phyloP scores from a whole-genome alignment of 192 early-diverging fungal genomes.

The Rhizophlyctis rosea region DNA sequence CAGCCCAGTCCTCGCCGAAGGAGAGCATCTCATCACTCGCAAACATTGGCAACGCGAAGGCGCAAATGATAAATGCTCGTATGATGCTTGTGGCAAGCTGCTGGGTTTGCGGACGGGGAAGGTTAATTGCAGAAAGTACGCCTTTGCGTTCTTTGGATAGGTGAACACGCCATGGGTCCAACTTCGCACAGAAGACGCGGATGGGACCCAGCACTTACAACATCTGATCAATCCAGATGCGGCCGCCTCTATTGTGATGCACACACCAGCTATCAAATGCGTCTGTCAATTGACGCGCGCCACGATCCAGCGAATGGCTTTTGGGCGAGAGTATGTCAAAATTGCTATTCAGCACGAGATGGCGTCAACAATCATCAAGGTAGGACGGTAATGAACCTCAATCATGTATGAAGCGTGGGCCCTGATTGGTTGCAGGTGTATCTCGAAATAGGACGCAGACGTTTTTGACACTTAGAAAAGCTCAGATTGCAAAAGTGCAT shows the following conservation, averaged over 20 bases:
- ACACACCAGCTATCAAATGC: slow-evolving; percentile 44
- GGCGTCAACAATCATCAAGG: slow-evolving; percentile 36
- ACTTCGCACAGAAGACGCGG: background rate
- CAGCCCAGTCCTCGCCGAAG: slow-evolving; percentile 3
- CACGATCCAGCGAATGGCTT: slow-evolving; percentile 42
- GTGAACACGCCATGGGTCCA: background rate
- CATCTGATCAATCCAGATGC: slow-evolving; percentile 26
- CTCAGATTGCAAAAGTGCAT: slow-evolving; percentile 24
- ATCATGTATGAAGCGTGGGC: background rate
- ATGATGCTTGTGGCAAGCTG: slow-evolving; percentile 32
- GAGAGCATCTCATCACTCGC: slow-evolving; percentile 28
- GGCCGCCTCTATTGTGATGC: slow-evolving; percentile 46
- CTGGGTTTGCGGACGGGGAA: slow-evolving; percentile 39
- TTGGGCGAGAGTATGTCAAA: slow-evolving; percentile 49
- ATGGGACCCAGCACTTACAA: background rate
- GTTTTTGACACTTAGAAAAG: slow-evolving; percentile 39
- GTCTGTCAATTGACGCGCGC: slow-evolving; percentile 34
- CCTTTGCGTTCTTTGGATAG: background rate
- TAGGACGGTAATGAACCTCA: background rate
- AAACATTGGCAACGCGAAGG: slow-evolving; percentile 41
- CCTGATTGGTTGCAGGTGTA: slow-evolving; percentile 30
- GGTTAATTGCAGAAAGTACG: slow-evolving; percentile 47
- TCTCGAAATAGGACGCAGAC: slow-evolving; percentile 35
- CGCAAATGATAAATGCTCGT: slow-evolving; percentile 20
- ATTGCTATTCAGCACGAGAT: slow-evolving; percentile 37